Evolutionary conservation across 352 stramenopile genomes (phyloP), one percentile per base, ranked within the genome.

Genomic region (Phytophthora nicotianae): DNA sequence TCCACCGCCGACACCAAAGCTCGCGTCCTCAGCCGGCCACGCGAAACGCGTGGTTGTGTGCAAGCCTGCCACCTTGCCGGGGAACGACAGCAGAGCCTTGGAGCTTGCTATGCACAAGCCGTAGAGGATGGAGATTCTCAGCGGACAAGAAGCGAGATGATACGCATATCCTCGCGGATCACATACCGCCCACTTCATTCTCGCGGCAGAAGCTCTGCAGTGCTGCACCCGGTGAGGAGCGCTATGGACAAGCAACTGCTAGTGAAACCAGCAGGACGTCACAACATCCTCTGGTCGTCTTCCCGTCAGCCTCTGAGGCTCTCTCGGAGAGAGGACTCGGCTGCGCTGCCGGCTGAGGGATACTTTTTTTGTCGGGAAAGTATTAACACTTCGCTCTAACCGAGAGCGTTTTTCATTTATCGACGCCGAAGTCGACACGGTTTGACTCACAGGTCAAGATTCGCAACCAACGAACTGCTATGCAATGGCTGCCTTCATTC

Each of bases 131-230:
- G 42, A 54, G 40, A 50, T 21, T 54, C 27, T 20, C 26, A 60
- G 16, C 17, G 35, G 47, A 54, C 26, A 19, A 56, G 33, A 58
- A 51, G 32, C 54, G 54, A 55, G 54, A 62, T 51, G 26, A 35
- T 45, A 23, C 42, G 49, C 58, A 59, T 60, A 65, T 65, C 40
- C 32, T 42, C 17, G 40, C 23, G 32, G 49, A 59, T 65, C 49
- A 58, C 17, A 8, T 52, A 65, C 48, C 40, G 57, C 57, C 48
- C 57, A 49, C 48, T 52, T 26, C 37, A 58, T 65, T 65, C 47
- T 59, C 40, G 48, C 27, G n/a, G 38, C 58, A 65, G 58, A 65
- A 42, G 49, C 35, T 17, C 13, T 54, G 37, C 35, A 17, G 4
- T 43, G 19, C n/a, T 7, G 4, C 24, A 37, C 10, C 4, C 20